phyloP scores from a whole-genome alignment of 129 eudicot genomes.

The Centaurea solstitialis region DNA sequence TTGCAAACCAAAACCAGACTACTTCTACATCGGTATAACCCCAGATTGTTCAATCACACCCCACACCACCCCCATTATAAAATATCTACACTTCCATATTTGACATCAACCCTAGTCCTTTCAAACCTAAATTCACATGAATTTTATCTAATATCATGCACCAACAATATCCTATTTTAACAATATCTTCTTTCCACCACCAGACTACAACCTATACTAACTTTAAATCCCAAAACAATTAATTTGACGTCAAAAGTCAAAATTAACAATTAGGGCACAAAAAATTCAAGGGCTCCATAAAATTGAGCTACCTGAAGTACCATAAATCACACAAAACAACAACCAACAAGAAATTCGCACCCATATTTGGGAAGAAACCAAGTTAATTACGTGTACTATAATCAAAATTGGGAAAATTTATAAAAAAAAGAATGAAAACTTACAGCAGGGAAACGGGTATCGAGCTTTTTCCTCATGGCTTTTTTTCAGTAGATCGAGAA shows the following conservation, averaged over 20 bases:
- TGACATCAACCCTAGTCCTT: not conserved
- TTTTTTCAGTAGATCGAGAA: conserved; percentile 10
- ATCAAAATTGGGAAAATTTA: not conserved
- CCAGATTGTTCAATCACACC: not conserved
- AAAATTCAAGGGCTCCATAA: not conserved
- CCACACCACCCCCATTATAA: not conserved
- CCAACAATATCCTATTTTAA: not conserved
- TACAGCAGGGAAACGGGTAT: conserved; percentile 71
- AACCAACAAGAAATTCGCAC: not conserved
- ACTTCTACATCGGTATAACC: not conserved
- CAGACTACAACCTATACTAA: not conserved
- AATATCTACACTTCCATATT: not conserved
- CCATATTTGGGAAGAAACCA: not conserved
- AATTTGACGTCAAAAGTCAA: not conserved
- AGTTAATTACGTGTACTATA: not conserved
- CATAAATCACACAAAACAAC: not conserved
- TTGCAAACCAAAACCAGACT: not conserved
- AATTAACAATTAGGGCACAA: not conserved
- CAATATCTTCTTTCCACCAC: not conserved
- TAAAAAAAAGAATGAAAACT: conserved; percentile 19
- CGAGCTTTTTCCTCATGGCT: conserved; percentile 72
- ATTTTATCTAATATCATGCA: not conserved
- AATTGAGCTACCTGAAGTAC: conserved; percentile 6
- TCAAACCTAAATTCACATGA: not conserved
- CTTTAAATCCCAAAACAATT: not conserved